Conservation (phyloP, 352 stramenopile species). For the Globisporangium cylindrosporum region DNA sequence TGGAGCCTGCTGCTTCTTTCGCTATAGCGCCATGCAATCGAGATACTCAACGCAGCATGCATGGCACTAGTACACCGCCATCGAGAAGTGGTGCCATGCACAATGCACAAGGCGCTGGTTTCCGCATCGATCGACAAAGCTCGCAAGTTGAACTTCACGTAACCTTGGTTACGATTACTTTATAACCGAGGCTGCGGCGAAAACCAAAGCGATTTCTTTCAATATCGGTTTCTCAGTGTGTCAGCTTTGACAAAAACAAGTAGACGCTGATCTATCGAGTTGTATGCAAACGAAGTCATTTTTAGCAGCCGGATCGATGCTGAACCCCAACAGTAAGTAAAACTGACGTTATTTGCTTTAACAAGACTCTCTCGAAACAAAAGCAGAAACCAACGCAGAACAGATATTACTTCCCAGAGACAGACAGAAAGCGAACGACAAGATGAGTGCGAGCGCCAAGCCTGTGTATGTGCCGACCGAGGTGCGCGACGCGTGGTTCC, state of each 20-base stretch:
- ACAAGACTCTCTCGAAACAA: background rate
- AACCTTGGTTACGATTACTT: background rate
- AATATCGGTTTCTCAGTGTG: background rate
- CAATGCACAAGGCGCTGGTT: background rate
- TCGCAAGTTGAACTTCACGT: background rate
- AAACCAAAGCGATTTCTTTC: background rate
- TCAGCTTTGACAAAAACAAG: background rate
- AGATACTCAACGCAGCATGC: background rate
- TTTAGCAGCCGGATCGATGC: background rate
- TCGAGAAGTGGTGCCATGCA: background rate
- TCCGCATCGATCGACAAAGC: background rate
- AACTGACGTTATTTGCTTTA: background rate
- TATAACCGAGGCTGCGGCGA: background rate
- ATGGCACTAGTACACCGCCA: background rate
- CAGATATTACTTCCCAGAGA: background rate
- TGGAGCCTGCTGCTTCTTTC: too few species aligned
- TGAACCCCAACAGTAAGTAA: background rate
- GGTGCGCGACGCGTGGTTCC: constrained; percentile 84
- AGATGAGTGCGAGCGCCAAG: constrained; percentile 40
- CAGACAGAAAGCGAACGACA: background rate
- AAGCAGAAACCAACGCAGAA: constrained; percentile 8
- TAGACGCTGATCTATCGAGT: background rate
- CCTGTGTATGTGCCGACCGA: constrained; percentile 69
- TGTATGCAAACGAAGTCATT: background rate
- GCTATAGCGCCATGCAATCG: background rate